A percentile compares a stretch with the other conserved stretches of the same genome.
Conservation (phyloP, 176 grass and related monocot genomes). For the Tillandsia leiboldiana region DNA sequence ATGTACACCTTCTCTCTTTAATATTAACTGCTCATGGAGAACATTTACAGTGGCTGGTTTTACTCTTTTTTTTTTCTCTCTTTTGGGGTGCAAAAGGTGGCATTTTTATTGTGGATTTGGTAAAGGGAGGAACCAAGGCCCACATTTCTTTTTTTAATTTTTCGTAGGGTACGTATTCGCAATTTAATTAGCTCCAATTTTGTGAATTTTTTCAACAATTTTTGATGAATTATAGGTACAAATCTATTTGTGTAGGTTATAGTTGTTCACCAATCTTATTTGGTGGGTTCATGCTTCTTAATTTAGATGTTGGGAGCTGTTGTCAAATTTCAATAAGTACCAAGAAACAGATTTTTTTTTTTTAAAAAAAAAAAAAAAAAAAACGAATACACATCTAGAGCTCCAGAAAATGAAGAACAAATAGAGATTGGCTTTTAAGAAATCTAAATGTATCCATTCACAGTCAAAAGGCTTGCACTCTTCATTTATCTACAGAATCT, state of each 20-base stretch:
- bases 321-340: too few species aligned
- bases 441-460: neutral
- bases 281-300: too few species aligned
- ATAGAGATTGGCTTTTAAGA: neutral
- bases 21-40: too few species aligned
- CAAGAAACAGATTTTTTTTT: neutral
- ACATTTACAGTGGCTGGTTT: too few species aligned
- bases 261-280: too few species aligned
- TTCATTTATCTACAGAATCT: slow-evolving; percentile 4
- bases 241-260: neutral
- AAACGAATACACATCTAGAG: neutral
- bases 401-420: neutral
- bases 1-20: too few species aligned
- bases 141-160: neutral
- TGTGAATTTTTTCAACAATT: neutral
- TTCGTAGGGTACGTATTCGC: neutral
- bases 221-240: neutral
- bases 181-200: neutral
- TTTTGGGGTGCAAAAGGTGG: slow-evolving; percentile 1
- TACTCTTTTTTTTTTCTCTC: neutral
- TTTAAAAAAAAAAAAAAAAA: neutral
- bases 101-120: slow-evolving; percentile 7
- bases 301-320: too few species aligned
- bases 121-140: too few species aligned
- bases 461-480: neutral